A percentile compares a stretch with the other conserved stretches of the same genome.
Conservation (phyloP, 2,329 filamentous ascomycete species). For the Pyrenochaeta sp. region DNA sequence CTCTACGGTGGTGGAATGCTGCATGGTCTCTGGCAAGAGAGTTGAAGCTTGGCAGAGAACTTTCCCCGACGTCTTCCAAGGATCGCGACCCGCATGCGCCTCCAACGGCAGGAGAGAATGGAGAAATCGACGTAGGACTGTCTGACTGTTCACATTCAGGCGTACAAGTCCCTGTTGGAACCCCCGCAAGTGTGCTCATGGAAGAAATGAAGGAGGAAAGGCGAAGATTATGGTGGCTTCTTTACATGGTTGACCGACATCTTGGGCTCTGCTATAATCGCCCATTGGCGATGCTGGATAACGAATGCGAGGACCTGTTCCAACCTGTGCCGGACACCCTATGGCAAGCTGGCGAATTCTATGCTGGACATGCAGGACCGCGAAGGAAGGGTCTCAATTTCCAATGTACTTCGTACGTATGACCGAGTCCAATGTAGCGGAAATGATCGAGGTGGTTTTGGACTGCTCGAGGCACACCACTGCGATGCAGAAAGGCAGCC, state of each 20-base stretch:
- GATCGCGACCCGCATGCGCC: conserved; percentile 34
- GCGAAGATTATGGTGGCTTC: conserved; percentile 89
- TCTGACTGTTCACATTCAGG: conserved; percentile 38
- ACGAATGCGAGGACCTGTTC: conserved; percentile 79
- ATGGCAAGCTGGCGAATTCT: conserved; percentile 86
- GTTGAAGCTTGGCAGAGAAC: conserved; percentile 84
- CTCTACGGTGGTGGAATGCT: conserved; percentile 91
- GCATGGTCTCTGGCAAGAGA: conserved; percentile 90
- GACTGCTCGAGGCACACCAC: no score
- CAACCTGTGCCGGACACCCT: conserved; percentile 86
- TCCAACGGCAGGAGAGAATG: conserved; percentile 38
- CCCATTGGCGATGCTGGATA: conserved; percentile 82
- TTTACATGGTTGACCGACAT: conserved; percentile 85
- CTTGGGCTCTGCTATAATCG: conserved; percentile 90
- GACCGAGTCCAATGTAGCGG: neutral
- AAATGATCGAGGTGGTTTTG: neutral
- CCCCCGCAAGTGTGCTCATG: conserved; percentile 43
- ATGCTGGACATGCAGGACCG: conserved; percentile 53
- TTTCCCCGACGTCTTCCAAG: conserved; percentile 65
- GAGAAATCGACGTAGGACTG: conserved; percentile 48
- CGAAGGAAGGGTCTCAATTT: conserved; percentile 71
- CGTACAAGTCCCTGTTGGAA: conserved; percentile 31
- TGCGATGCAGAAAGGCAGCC: no score
- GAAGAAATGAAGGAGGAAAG: conserved; percentile 76
- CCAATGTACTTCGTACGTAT: conserved; percentile 71